Conservation (phyloP, 2,329 filamentous ascomycete species). For the Fusarium falciforme region DNA sequence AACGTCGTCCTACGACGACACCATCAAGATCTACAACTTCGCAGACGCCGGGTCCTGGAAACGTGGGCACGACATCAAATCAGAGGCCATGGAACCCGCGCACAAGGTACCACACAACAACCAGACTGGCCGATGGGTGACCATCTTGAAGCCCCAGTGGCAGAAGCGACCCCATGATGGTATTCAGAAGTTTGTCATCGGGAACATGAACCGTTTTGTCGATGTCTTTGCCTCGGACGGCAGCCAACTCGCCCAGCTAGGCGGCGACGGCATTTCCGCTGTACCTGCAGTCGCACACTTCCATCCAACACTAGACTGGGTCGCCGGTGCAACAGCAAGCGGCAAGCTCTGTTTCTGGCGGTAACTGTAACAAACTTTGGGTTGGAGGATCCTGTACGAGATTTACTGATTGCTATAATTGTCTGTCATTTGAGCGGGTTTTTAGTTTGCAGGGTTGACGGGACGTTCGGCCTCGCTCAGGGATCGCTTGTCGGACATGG, state of each 20-base stretch:
- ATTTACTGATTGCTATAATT: not conserved
- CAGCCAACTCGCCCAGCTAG: slow-evolving; percentile 88
- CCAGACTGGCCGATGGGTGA: slow-evolving; percentile 95
- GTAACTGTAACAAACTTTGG: slow-evolving; percentile 54
- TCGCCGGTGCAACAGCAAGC: slow-evolving; percentile 89
- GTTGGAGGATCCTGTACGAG: not conserved
- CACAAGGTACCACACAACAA: slow-evolving; percentile 87
- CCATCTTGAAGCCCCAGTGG: slow-evolving; percentile 86
- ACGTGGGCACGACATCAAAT: slow-evolving; percentile 66
- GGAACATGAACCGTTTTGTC: slow-evolving; percentile 98
- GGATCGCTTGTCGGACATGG: not conserved
- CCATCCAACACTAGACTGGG: slow-evolving; percentile 89
- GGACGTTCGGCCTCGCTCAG: slow-evolving; percentile 7
- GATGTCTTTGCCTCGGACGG: slow-evolving; percentile 88
- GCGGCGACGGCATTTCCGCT: slow-evolving; percentile 90
- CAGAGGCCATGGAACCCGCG: slow-evolving; percentile 74
- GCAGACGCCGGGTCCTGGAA: slow-evolving; percentile 69
- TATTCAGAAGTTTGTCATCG: slow-evolving; percentile 89
- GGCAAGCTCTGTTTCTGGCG: slow-evolving; percentile 95
- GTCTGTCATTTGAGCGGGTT: slow-evolving; percentile 31
- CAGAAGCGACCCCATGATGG: slow-evolving; percentile 81
- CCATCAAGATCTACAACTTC: slow-evolving; percentile 91
- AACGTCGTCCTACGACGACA: slow-evolving; percentile 95
- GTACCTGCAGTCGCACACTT: slow-evolving; percentile 94
- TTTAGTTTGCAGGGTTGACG: slow-evolving; percentile 5